Conservation (phyloP, 2,329 filamentous ascomycete genomes). For the Colletotrichum liaoningense region DNA sequence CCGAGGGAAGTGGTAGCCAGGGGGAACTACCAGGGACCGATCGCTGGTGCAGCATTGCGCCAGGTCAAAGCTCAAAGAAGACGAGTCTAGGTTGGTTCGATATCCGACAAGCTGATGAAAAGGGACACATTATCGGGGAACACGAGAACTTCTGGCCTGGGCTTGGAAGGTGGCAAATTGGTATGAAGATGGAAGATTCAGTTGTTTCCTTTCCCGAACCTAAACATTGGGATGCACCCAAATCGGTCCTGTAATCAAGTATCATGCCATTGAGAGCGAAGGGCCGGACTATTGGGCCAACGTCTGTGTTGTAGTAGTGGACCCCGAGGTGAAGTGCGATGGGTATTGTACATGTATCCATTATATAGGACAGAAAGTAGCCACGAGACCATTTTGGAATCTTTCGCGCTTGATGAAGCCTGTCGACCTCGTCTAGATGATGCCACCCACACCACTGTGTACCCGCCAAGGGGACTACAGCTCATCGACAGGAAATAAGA, state of each 20-base stretch:
- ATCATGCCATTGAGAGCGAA: neutral
- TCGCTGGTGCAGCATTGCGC: constrained; percentile 55
- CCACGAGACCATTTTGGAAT: neutral
- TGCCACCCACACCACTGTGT: neutral
- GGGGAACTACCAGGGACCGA: constrained; percentile 59
- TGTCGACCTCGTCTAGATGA: neutral
- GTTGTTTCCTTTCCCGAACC: constrained; percentile 42
- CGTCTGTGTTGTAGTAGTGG: neutral
- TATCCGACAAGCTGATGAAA: constrained; percentile 50
- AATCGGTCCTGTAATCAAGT: constrained; percentile 37
- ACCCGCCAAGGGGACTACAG: neutral
- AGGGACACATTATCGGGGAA: constrained; percentile 39
- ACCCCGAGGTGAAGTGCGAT: neutral
- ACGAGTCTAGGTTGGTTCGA: constrained; percentile 60
- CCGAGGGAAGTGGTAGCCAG: constrained; percentile 49
- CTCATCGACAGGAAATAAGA: neutral
- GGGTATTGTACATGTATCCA: neutral
- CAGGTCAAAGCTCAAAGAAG: constrained; percentile 42
- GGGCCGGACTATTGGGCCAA: too few relatives aligned
- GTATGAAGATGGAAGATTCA: constrained; percentile 51
- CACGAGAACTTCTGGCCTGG: constrained; percentile 61
- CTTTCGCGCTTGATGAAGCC: neutral
- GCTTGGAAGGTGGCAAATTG: constrained; percentile 56
- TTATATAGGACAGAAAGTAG: neutral
- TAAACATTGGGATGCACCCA: constrained; percentile 40